Evolutionary conservation across 306 rosid species (phyloP).

Genomic region (Ormosia semicastrata): DNA sequence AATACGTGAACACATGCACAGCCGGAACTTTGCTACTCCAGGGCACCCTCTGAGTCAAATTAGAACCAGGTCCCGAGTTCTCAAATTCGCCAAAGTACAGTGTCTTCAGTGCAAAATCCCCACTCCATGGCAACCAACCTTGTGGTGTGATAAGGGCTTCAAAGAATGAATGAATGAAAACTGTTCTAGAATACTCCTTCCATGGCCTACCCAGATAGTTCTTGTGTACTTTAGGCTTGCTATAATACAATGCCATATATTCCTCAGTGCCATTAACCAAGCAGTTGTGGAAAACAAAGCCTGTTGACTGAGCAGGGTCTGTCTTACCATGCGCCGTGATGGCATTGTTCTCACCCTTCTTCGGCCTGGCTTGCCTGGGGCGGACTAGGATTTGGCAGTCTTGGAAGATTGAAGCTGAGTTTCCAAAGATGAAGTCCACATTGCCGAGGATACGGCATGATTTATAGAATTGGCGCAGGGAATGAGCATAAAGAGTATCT

Average conservation of each 20-base stretch:
- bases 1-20: constrained; percentile 56
- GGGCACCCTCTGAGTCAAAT: constrained; percentile 43
- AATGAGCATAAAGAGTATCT: constrained; percentile 81
- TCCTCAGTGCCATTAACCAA: constrained; percentile 75
- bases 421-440: constrained; percentile 94
- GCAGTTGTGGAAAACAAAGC: constrained; percentile 79
- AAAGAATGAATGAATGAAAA: constrained; percentile 52
- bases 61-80: constrained; percentile 64
- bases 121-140: constrained; percentile 88
- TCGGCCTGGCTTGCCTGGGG: constrained; percentile 64
- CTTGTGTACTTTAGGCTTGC: constrained; percentile 72
- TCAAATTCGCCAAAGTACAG: constrained; percentile 79
- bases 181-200: constrained; percentile 86
- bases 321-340: constrained; percentile 82
- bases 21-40: constrained; percentile 75
- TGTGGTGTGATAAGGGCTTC: constrained; percentile 53
- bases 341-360: constrained; percentile 75
- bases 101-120: constrained; percentile 58
- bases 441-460: constrained; percentile 77
- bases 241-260: constrained; percentile 65
- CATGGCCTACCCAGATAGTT: constrained; percentile 96
- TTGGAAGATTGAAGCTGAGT: constrained; percentile 78
- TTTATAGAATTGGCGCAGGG: constrained; percentile 82
- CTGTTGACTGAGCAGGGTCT: constrained; percentile 85
- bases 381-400: constrained; percentile 63